Evolutionary conservation across 1,284 basidiomycete species (phyloP).

Genomic region (Sporisorium graminicola): DNA sequence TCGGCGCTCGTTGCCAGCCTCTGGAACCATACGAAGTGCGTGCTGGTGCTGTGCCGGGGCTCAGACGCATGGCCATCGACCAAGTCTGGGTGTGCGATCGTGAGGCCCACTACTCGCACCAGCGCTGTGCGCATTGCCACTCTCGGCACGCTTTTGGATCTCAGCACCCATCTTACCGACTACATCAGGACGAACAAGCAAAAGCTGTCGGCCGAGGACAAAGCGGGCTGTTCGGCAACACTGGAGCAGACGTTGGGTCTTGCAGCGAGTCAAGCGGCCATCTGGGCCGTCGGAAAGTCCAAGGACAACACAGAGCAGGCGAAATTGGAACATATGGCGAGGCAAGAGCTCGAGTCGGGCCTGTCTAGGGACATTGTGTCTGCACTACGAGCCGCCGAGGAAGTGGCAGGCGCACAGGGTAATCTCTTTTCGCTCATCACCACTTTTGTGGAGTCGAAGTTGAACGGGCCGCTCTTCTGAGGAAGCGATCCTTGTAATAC

Average conservation of each 20-base stretch:
- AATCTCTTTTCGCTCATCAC: constrained; percentile 25
- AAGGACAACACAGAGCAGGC: constrained; percentile 20
- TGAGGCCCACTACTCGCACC: constrained; percentile 53
- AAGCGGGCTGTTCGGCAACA: constrained; percentile 15
- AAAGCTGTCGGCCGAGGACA: constrained; percentile 13
- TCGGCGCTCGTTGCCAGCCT: constrained; percentile 75
- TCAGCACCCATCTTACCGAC: constrained; percentile 52
- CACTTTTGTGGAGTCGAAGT: constrained; percentile 36
- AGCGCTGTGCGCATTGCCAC: constrained; percentile 55
- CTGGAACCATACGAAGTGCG: constrained; percentile 79
- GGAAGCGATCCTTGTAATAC: background rate
- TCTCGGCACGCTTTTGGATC: constrained; percentile 64
- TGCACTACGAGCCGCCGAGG: constrained; percentile 37
- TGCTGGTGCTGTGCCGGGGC: constrained; percentile 77
- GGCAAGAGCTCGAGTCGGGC: constrained; percentile 45
- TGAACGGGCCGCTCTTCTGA: constrained; percentile 23
- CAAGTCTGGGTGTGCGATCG: constrained; percentile 73
- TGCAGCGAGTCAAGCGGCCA: constrained; percentile 43
- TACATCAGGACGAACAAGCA: constrained; percentile 32
- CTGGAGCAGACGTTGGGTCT: constrained; percentile 52
- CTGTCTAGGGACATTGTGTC: constrained; percentile 36
- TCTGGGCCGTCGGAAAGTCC: constrained; percentile 42
- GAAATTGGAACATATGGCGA: constrained; percentile 35
- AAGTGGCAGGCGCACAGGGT: constrained; percentile 23
- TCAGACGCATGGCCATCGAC: constrained; percentile 79